A percentile compares a stretch with the other conserved stretches of the same genome.
Evolutionary conservation across 805 yeast genomes (phyloP).

Genomic region (Saturnispora diversa): DNA sequence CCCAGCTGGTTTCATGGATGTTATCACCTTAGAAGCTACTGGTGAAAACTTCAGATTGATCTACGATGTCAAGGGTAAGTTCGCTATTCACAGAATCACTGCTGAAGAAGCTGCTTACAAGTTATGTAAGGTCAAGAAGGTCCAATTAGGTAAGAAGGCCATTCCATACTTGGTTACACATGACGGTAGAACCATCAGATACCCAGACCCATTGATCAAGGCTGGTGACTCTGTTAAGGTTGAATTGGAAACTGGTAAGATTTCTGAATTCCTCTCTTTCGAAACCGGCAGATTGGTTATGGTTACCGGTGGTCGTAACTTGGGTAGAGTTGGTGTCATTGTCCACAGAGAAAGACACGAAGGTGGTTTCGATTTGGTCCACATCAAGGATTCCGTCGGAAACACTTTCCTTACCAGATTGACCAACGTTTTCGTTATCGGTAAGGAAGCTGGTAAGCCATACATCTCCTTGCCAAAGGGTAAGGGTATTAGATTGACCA

Average conservation of each 20-base stretch:
- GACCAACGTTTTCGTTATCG: constrained; percentile 86
- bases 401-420: constrained; percentile 95
- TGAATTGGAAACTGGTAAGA: constrained; percentile 94
- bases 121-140: constrained; percentile 96
- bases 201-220: constrained; percentile 96
- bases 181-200: constrained; percentile 99
- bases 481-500: constrained; percentile 94
- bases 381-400: constrained; percentile 90
- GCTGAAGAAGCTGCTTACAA: constrained; percentile 98
- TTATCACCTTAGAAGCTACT: constrained; percentile 93
- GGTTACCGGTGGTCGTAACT: constrained; percentile 97
- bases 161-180: constrained; percentile 98
- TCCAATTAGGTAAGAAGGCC: constrained; percentile 97
- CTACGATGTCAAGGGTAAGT: constrained; percentile 98
- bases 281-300: constrained; percentile 88
- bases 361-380: constrained; percentile 97
- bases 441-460: constrained; percentile 87
- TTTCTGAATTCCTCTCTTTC: constrained; percentile 79
- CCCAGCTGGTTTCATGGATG: constrained; percentile 99
- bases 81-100: constrained; percentile 98
- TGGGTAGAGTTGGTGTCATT: constrained; percentile 96
- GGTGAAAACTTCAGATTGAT: constrained; percentile 99
- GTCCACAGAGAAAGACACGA: constrained; percentile 96
- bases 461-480: constrained; percentile 95
- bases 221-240: constrained; percentile 97